These are phyloP conservation scores for Tagetes erecta DNA, from an alignment of 129 eudicot genomes.

Conservation along the genomic window DNA sequence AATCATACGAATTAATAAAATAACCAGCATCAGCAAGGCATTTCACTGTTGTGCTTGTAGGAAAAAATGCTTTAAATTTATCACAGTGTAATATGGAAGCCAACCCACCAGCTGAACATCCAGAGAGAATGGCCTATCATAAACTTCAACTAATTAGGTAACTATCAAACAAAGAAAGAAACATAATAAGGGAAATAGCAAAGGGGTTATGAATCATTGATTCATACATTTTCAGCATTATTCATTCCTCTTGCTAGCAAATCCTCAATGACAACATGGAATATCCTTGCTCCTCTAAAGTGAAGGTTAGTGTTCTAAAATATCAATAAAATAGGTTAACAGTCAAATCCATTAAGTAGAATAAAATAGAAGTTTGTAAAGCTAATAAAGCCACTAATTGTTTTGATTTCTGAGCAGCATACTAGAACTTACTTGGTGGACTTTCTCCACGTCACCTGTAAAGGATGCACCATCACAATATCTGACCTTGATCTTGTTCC, in stretches of 20 bases:
- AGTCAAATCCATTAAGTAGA: background rate
- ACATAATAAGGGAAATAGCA: conserved; percentile 16
- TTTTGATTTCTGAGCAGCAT: background rate
- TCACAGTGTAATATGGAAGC: conserved; percentile 82
- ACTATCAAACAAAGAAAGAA: conserved; percentile 12
- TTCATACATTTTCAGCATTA: conserved; percentile 67
- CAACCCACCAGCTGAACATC: conserved; percentile 98
- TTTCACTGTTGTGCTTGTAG: conserved; percentile 61
- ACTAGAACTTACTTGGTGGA: conserved; percentile 64
- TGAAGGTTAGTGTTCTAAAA: conserved; percentile 66
- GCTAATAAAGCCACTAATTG: background rate
- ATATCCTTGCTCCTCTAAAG: conserved; percentile 89
- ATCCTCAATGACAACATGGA: conserved; percentile 76
- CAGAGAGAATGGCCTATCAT: conserved; percentile 76
- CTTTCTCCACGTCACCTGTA: conserved; percentile 78
- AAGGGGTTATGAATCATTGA: conserved; percentile 25
- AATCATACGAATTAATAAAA: conserved; percentile 77
- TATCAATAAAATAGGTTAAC: background rate
- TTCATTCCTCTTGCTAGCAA: conserved; percentile 83
- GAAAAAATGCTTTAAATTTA: conserved; percentile 60
- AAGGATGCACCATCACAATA: conserved; percentile 96
- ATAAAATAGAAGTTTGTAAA: background rate
- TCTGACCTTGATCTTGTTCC: conserved; percentile 87
- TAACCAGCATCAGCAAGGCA: conserved; percentile 92
- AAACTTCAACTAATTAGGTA: conserved; percentile 10